These are phyloP conservation scores for Coniosporium tulheliwenetii DNA, from an alignment of 2,329 filamentous ascomycete species.

Conservation along the genomic window DNA sequence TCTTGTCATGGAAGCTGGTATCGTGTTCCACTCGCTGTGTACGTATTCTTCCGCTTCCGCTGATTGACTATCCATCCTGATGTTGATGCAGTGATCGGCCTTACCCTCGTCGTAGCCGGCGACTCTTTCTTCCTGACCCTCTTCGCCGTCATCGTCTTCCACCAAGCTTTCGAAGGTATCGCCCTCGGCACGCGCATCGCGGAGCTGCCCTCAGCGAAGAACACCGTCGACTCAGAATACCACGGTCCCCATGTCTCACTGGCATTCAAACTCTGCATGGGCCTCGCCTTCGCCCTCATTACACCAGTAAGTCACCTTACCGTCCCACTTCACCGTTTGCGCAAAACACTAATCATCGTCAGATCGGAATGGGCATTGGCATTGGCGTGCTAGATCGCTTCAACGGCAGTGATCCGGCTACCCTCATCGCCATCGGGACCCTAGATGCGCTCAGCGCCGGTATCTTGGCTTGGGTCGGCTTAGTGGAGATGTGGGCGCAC, in stretches of 20 bases:
- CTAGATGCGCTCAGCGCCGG: slow-evolving; percentile 60
- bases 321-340: too few species aligned
- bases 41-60: slow-evolving; percentile 14
- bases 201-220: slow-evolving; percentile 28
- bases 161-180: slow-evolving; percentile 58
- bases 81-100: slow-evolving; percentile 37
- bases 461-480: slow-evolving; percentile 63
- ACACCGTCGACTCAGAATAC: too few species aligned
- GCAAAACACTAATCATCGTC: too few species aligned
- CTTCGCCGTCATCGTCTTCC: slow-evolving; percentile 54
- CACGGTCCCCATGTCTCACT: slow-evolving; percentile 1
- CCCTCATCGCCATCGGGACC: slow-evolving; percentile 56
- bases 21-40: slow-evolving; percentile 61
- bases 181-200: slow-evolving; percentile 62
- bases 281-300: slow-evolving; percentile 48
- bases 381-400: slow-evolving; percentile 55
- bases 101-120: slow-evolving; percentile 40
- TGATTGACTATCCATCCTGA: background rate
- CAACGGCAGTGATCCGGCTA: slow-evolving; percentile 56
- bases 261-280: slow-evolving; percentile 44
- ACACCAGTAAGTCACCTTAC: too few species aligned
- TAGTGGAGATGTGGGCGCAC: slow-evolving; percentile 65
- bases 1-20: slow-evolving; percentile 55
- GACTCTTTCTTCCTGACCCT: slow-evolving; percentile 36
- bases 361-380: slow-evolving; percentile 69